Evolutionary conservation across 108 stramenopile species (phyloP), one percentile per base, ranked within the genome.

Genomic region (Ochromonas danica): DNA sequence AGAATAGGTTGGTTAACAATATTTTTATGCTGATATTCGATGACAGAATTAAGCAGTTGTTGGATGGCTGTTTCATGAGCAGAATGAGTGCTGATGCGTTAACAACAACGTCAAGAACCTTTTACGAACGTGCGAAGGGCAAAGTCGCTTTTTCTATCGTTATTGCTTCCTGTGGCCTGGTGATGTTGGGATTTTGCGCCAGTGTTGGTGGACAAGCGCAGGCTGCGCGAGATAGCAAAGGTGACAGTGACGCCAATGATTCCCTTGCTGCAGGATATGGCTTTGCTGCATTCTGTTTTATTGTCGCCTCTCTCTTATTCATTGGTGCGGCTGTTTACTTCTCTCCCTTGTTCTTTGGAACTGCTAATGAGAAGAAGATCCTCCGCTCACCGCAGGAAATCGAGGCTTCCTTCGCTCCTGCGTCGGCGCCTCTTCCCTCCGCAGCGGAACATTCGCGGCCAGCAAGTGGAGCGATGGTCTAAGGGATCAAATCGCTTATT

Each of bases 151-250:
- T 41, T 10, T 42, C 40, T 31, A 33, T 75, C 17, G 3, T 75
- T 33, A 28, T 75, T 28, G 72, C 45, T 75, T 6, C 72, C 6
- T 38, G 10, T 33, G n/a, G 40, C 14, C 25, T 75, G 17, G 31
- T 75, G 72, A 3, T 75, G 3, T 33, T 75, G 3, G 72, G 72
- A 17, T 75, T 75, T 75, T 75, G 72, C 25, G 36, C 72, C 6
- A 10, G 10, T 14, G 6, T 6, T 60, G 72, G 72, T 33, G 72
- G 72, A 14, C 45, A 51, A 51, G 45, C 45, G 22, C 6, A 14
- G 45, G 45, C 45, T 51, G 45, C 14, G 22, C 14, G 45, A 51
- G 6, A 51, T 22, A 22, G 45, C 22, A 51, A 51, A 51, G 22
- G 45, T 51, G 22, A 51, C 22, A 6, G 22, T 51, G 6, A 51